Percentiles rank a stretch among this genome's conserved stretches.
Evolutionary conservation across 2,329 filamentous ascomycete species (phyloP).

Genomic region (Tolypocladium sp.): DNA sequence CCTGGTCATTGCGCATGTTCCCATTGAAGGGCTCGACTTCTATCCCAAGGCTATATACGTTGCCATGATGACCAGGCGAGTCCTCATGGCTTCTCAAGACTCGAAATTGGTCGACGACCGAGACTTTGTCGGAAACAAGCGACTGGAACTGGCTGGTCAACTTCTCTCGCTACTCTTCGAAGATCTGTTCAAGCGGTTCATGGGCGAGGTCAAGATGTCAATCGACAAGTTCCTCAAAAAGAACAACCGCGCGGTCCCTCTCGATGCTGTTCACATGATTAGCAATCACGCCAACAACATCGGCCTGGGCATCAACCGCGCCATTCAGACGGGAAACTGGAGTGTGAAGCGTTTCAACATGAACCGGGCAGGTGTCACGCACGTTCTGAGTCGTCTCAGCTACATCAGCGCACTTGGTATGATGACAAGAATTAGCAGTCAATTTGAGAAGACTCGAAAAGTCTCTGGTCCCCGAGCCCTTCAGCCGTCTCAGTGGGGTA

Average conservation of each 20-base stretch:
- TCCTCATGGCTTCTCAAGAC: conserved; percentile 88
- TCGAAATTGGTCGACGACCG: conserved; percentile 86
- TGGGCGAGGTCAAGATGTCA: conserved; percentile 77
- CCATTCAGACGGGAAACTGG: conserved; percentile 97
- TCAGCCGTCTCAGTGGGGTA: conserved; percentile 95
- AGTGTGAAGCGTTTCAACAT: conserved; percentile 97
- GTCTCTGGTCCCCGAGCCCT: conserved; percentile 91
- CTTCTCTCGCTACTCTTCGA: conserved; percentile 90
- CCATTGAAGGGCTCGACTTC: conserved; percentile 85
- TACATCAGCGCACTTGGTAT: conserved; percentile 96
- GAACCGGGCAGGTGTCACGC: conserved; percentile 93
- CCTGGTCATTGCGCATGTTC: conserved; percentile 89
- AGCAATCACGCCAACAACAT: conserved; percentile 79
- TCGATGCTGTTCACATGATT: conserved; percentile 80
- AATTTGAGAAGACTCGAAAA: conserved; percentile 98
- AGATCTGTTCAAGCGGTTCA: conserved; percentile 95
- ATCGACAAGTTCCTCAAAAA: conserved; percentile 96
- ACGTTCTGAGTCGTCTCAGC: conserved; percentile 88
- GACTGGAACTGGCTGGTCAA: conserved; percentile 88
- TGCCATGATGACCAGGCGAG: conserved; percentile 93
- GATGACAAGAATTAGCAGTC: conserved; percentile 98
- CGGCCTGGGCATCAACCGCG: conserved; percentile 86
- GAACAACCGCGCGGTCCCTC: conserved; percentile 76
- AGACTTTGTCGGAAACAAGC: conserved; percentile 97
- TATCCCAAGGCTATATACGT: conserved; percentile 95